Evolutionary conservation across 768 basidiomycete species (phyloP).

Genomic region (Pisolithus sp.): DNA sequence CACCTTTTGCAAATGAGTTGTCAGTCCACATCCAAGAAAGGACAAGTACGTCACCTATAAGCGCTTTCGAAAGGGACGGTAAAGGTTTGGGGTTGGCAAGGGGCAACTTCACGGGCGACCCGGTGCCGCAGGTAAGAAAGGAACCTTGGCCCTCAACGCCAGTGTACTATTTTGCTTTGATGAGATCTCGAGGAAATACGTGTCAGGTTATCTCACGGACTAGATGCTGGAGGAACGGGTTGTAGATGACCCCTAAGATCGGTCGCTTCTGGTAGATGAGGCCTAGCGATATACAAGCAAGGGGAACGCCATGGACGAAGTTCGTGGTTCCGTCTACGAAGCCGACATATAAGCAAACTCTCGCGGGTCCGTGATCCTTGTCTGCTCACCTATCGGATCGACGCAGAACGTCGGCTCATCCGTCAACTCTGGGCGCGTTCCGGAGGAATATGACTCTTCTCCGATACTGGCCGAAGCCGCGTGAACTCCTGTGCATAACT

Average conservation of each 20-base stretch:
- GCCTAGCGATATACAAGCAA: constrained; percentile 86
- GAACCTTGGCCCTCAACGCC: constrained; percentile 78
- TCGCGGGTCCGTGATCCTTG: not conserved
- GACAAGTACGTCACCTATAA: constrained; percentile 45
- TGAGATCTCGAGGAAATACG: not conserved
- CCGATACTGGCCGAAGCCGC: constrained; percentile 57
- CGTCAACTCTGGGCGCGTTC: constrained; percentile 61
- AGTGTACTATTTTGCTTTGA: constrained; percentile 48
- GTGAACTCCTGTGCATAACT: not conserved
- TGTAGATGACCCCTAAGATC: constrained; percentile 87
- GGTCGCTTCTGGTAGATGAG: constrained; percentile 78
- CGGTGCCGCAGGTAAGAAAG: constrained; percentile 49
- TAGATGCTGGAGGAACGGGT: constrained; percentile 84
- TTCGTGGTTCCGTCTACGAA: constrained; percentile 79
- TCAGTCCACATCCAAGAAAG: not conserved
- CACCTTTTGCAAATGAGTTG: constrained; percentile 33
- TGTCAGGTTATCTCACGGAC: constrained; percentile 31
- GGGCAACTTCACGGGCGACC: constrained; percentile 54
- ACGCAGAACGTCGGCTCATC: constrained; percentile 94
- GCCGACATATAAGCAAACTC: not conserved
- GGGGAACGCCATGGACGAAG: constrained; percentile 81
- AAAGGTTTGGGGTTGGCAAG: constrained; percentile 58
- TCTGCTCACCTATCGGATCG: constrained; percentile 78
- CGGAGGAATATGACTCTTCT: constrained; percentile 85
- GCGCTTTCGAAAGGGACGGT: constrained; percentile 60